Conservation (phyloP, 495 filamentous ascomycete genomes). For the Amphirosellinia nigrospora region DNA sequence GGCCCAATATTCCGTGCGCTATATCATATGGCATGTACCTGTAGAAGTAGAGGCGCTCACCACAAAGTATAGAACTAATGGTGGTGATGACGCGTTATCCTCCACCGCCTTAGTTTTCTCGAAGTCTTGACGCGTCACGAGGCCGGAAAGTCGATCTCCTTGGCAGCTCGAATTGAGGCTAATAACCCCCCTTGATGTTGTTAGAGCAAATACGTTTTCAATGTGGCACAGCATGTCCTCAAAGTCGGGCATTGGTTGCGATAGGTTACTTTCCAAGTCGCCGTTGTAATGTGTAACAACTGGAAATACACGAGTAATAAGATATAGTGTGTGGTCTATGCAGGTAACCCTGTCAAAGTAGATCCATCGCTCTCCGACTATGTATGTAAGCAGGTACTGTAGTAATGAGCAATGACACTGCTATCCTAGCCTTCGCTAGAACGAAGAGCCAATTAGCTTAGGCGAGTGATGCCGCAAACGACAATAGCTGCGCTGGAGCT, state of each 20-base stretch:
- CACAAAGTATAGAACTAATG: background rate
- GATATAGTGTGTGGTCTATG: background rate
- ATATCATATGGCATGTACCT: slow-evolving; percentile 5
- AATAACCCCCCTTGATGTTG: background rate
- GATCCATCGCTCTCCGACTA: slow-evolving; percentile 18
- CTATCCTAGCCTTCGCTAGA: slow-evolving; percentile 16
- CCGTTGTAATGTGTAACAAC: slow-evolving; percentile 19
- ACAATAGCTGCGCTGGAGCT: slow-evolving; percentile 11
- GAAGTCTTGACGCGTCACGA: background rate
- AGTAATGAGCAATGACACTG: slow-evolving; percentile 22
- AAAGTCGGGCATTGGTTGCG: slow-evolving; percentile 3
- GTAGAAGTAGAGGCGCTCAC: background rate
- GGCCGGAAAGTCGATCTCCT: background rate
- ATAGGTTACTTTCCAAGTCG: slow-evolving; percentile 5
- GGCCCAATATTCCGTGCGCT: background rate
- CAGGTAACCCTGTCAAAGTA: slow-evolving; percentile 17
- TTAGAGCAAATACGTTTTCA: background rate
- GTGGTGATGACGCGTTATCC: slow-evolving; percentile 3
- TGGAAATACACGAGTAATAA: slow-evolving; percentile 2
- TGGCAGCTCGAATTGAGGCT: slow-evolving; percentile 17
- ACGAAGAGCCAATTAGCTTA: slow-evolving; percentile 1
- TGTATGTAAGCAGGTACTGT: no score
- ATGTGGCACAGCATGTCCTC: slow-evolving; percentile 15
- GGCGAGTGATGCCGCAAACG: slow-evolving; percentile 16
- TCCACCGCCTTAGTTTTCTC: background rate